A percentile compares a stretch with the other conserved stretches of the same genome.
These are phyloP conservation scores for Leavenworthia alabamica DNA, from an alignment of 345 rosid species.

Conservation along the genomic window DNA sequence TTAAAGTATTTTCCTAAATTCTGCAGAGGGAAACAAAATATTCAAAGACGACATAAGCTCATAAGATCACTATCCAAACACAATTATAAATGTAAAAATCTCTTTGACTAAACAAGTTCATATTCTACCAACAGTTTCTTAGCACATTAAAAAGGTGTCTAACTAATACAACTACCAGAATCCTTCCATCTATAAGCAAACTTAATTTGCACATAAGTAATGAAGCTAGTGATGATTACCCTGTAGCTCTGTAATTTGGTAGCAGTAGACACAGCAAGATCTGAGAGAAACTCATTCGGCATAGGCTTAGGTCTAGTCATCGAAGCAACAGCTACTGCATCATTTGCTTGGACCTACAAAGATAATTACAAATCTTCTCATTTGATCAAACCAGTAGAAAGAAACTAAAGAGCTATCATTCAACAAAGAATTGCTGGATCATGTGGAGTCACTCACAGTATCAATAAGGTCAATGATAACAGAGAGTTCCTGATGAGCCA, in stretches of 20 bases:
- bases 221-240: conserved; percentile 35
- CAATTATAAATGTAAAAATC: background rate
- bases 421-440: background rate
- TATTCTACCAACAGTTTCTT: background rate
- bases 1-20: conserved; percentile 83
- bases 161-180: background rate
- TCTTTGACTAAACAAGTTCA: background rate
- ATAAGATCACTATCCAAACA: background rate
- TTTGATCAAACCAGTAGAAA: background rate
- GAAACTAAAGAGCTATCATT: background rate
- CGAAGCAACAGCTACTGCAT: conserved; percentile 74
- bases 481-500: conserved; percentile 90
- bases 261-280: conserved; percentile 80
- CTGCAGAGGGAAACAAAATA: conserved; percentile 36
- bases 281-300: conserved; percentile 66
- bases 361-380: background rate
- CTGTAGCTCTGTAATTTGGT: conserved; percentile 81
- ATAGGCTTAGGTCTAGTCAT: conserved; percentile 76
- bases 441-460: conserved; percentile 52
- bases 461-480: conserved; percentile 81
- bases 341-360: conserved; percentile 78
- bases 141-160: background rate
- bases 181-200: background rate
- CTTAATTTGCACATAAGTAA: background rate
- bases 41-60: conserved; percentile 2